phyloP scores from a whole-genome alignment of 2,329 filamentous ascomycete genomes.

The Alternaria sp. region DNA sequence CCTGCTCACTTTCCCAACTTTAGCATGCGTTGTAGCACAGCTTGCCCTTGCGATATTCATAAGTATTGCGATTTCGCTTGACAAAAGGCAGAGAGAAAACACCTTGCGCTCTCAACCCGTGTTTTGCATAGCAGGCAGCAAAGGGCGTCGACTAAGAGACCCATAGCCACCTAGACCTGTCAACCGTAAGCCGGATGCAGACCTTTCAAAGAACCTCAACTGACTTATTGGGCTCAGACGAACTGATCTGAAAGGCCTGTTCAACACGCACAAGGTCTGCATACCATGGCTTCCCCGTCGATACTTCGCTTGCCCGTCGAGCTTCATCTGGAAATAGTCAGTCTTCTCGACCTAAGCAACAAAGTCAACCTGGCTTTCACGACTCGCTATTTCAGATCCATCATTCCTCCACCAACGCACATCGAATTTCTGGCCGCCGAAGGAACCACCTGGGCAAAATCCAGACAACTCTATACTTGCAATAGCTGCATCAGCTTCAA shows the following conservation, averaged over 20 bases:
- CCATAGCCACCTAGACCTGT: not conserved
- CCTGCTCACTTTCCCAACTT: slow-evolving; percentile 3
- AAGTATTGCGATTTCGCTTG: not conserved
- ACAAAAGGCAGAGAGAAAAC: not conserved
- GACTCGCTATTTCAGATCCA: slow-evolving; percentile 29
- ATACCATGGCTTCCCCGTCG: slow-evolving; percentile 24
- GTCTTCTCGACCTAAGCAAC: slow-evolving; percentile 34
- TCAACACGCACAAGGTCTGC: not conserved
- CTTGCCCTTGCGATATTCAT: not conserved
- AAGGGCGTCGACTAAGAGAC: not conserved
- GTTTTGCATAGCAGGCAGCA: slow-evolving; percentile 4
- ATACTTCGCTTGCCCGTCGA: slow-evolving; percentile 37
- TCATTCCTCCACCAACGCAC: slow-evolving; percentile 30
- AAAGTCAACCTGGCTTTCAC: slow-evolving; percentile 25
- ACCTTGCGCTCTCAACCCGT: not conserved
- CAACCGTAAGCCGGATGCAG: slow-evolving; percentile 11
- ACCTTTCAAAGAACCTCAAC: not conserved
- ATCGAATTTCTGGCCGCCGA: slow-evolving; percentile 35
- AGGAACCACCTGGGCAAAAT: slow-evolving; percentile 27
- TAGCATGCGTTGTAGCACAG: not conserved
- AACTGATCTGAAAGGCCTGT: not conserved
- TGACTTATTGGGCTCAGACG: slow-evolving; percentile 5
- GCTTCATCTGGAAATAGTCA: slow-evolving; percentile 33
- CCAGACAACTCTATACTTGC: slow-evolving; percentile 34
- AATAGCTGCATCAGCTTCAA: slow-evolving; percentile 32